These are phyloP conservation scores for Cystoisospora suis DNA, from an alignment of 169 alveolate genomes.

Conservation along the genomic window DNA sequence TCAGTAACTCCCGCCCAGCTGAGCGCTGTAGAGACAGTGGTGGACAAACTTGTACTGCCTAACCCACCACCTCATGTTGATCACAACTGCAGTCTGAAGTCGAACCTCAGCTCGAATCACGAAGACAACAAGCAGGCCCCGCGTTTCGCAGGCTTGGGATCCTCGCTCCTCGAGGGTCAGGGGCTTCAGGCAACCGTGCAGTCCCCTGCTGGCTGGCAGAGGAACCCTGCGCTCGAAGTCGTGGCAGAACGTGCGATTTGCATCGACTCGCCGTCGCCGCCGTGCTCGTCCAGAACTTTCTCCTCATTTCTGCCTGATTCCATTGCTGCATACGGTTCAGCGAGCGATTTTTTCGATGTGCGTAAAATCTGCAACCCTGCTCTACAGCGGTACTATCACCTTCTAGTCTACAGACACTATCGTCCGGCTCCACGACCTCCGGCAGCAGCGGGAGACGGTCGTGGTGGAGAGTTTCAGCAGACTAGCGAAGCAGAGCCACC, in stretches of 20 bases:
- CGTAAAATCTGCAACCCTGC: background rate
- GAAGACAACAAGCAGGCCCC: too few species aligned
- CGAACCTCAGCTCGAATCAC: too few species aligned
- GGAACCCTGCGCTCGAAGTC: background rate
- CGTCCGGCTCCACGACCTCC: slow-evolving; percentile 9
- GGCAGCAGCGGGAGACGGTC: background rate
- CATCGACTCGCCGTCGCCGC: background rate
- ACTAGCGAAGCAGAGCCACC: background rate
- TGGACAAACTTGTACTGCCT: background rate
- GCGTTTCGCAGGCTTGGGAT: too few species aligned
- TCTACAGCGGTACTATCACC: slow-evolving; percentile 22
- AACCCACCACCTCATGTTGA: too few species aligned
- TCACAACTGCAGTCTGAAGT: too few species aligned
- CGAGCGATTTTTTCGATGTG: background rate
- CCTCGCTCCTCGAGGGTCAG: background rate
- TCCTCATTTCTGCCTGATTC: background rate
- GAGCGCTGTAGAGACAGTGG: background rate
- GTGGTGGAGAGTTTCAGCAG: background rate
- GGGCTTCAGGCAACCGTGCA: background rate
- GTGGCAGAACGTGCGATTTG: background rate
- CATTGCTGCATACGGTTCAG: background rate
- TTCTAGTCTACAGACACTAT: slow-evolving; percentile 32
- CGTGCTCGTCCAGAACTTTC: background rate
- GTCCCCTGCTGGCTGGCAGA: slow-evolving; percentile 12
- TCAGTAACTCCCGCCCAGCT: slow-evolving; percentile 8